Percentiles rank a stretch among this genome's conserved stretches.
phyloP scores from a whole-genome alignment of 148 eudicot genomes.

The Heliosperma pusillum region DNA sequence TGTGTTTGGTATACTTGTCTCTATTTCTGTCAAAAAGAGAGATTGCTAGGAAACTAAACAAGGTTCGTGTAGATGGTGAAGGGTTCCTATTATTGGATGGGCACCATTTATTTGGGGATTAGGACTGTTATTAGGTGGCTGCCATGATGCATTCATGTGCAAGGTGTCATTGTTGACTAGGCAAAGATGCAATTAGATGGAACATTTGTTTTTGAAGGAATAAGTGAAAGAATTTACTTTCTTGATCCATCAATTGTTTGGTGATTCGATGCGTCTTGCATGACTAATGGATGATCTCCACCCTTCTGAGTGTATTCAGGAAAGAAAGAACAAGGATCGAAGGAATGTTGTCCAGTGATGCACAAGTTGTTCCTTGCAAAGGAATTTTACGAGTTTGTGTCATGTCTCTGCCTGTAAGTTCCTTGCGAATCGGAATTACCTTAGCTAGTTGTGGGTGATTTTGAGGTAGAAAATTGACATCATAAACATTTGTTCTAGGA shows the following conservation, averaged over 20 bases:
- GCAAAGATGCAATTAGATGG: neutral
- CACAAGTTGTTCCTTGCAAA: constrained; percentile 64
- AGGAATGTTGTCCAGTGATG: constrained; percentile 54
- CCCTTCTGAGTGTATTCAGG: constrained; percentile 38
- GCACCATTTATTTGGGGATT: neutral
- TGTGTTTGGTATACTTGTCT: neutral
- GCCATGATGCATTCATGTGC: constrained; percentile 1
- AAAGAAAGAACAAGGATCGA: constrained; percentile 70
- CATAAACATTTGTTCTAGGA: constrained; percentile 40
- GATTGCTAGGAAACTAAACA: neutral
- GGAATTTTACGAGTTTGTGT: constrained; percentile 75
- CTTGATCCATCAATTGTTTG: neutral
- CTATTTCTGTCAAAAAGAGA: neutral
- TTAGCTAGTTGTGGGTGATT: neutral
- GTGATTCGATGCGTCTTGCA: neutral
- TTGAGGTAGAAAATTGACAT: constrained; percentile 11
- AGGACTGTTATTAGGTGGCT: neutral
- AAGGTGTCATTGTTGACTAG: neutral
- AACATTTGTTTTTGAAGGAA: too few species aligned
- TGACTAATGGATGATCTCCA: neutral
- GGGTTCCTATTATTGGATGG: neutral
- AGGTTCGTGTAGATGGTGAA: neutral
- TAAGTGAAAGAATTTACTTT: neutral
- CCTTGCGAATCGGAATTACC: neutral
- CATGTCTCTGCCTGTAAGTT: constrained; percentile 82